A percentile compares a stretch with the other conserved stretches of the same genome.
phyloP scores from a whole-genome alignment of 2,329 filamentous ascomycete genomes.

The Cytospora piceae region DNA sequence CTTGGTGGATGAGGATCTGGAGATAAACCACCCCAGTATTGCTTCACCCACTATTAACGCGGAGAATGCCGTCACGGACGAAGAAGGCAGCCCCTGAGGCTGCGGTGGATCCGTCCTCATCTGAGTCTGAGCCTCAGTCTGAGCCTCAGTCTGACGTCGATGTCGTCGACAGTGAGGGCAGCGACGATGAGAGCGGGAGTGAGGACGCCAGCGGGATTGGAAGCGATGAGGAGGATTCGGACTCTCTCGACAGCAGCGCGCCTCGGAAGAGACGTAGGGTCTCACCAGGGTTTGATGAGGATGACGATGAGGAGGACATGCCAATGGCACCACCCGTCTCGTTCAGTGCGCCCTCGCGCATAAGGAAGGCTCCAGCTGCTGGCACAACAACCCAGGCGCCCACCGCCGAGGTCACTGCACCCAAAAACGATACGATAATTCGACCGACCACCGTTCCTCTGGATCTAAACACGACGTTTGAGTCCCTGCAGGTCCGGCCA shows the following conservation, averaged over 20 bases:
- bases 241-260: slow-evolving; percentile 48
- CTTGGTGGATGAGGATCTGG: not conserved
- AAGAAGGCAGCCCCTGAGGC: slow-evolving; percentile 16
- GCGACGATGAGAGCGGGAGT: slow-evolving; percentile 33
- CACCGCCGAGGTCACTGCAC: slow-evolving; percentile 20
- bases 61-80: slow-evolving; percentile 24
- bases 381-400: slow-evolving; percentile 18
- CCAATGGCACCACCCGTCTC: slow-evolving; percentile 36
- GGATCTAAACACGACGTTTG: slow-evolving; percentile 68
- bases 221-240: slow-evolving; percentile 43
- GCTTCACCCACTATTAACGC: not conserved
- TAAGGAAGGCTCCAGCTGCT: slow-evolving; percentile 45
- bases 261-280: slow-evolving; percentile 49
- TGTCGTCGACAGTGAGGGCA: slow-evolving; percentile 4
- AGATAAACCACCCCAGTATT: not conserved
- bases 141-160: slow-evolving; percentile 13
- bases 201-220: slow-evolving; percentile 26
- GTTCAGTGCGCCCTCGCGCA: slow-evolving; percentile 56
- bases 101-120: slow-evolving; percentile 4
- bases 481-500: slow-evolving; percentile 72
- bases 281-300: slow-evolving; percentile 36
- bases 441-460: slow-evolving; percentile 47
- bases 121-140: slow-evolving; percentile 7
- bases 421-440: slow-evolving; percentile 40
- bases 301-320: slow-evolving; percentile 42